Evolutionary conservation across 192 early-diverging fungal genomes (phyloP), one percentile per base, ranked within the genome.

Genomic region (Diversispora epigaea): DNA sequence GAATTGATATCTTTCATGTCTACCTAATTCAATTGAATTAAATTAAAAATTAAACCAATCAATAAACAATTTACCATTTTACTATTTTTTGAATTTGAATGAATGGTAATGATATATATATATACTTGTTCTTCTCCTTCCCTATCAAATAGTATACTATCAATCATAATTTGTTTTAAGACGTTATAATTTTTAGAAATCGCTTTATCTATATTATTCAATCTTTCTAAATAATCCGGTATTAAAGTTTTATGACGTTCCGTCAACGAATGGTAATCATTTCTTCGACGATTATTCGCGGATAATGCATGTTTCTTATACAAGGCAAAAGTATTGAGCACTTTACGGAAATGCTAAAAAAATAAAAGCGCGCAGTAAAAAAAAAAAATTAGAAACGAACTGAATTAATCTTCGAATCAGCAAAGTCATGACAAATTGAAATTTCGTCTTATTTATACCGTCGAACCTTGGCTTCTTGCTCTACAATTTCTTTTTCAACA

Each of bases 251-350:
- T 86, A 71, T 93, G 92, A 14, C 83, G 82, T 80, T 90, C 87
- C 12, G 89, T 79, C 12, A 93, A 77, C 14, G 80, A 75, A 68
- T 84, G 79, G 76, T 88, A 90, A 74, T 89, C 85, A 9, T 81
- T 84, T 55, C 90, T 77, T 45, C 88, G 82, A 43, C 88, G 86
- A 76, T 92, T 88, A 75, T 88, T 85, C 15, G 82, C 83, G 66
- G 86, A 86, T 45, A 89, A 80, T 4, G 87, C 81, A 54, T 86
- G 85, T 21, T 81, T 73, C 68, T 87, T 87, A 80, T 93, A 93
- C 55, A 83, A 84, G 50, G 87, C 76, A 60, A 90, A 90, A 2
- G 89, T 87, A 43, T 77, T 79, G 49, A 89, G 61, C 19, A 89
- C 83, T 71, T 89, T 89, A 46, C 80, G 80, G 58, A 88, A 84